Evolutionary conservation across 2,329 filamentous ascomycete species (phyloP).

Genomic region (Xylaria sp.): DNA sequence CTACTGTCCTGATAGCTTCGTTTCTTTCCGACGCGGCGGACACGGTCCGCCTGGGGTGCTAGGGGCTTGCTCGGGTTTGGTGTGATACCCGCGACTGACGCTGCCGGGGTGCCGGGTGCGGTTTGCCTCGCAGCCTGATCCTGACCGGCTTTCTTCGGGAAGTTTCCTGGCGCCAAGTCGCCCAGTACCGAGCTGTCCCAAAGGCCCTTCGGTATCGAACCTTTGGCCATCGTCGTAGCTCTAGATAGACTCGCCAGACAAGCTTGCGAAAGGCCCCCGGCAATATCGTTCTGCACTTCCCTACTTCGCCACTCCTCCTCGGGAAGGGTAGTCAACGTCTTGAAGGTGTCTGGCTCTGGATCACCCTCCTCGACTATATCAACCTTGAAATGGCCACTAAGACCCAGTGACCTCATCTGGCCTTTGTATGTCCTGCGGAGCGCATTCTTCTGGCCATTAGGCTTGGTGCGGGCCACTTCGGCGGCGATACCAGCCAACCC

Average conservation of each 20-base stretch:
- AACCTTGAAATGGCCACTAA: slow-evolving; percentile 65
- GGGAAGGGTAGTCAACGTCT: slow-evolving; percentile 53
- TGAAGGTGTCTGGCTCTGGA: slow-evolving; percentile 54
- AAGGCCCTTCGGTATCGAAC: slow-evolving; percentile 54
- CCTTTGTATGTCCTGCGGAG: slow-evolving; percentile 70
- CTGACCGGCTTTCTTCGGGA: slow-evolving; percentile 43
- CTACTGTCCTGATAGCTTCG: slow-evolving; percentile 74
- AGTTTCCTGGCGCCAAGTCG: slow-evolving; percentile 51
- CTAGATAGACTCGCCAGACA: slow-evolving; percentile 49
- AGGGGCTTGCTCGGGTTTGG: slow-evolving; percentile 37
- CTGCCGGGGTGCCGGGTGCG: slow-evolving; percentile 56
- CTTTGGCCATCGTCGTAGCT: slow-evolving; percentile 61
- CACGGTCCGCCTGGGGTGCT: slow-evolving; percentile 54
- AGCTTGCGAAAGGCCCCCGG: slow-evolving; percentile 52
- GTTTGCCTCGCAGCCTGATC: slow-evolving; percentile 50
- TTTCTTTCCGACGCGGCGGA: slow-evolving; percentile 71
- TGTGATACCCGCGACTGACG: slow-evolving; percentile 36
- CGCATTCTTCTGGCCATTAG: slow-evolving; percentile 68
- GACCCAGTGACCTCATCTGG: slow-evolving; percentile 65
- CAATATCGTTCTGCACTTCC: slow-evolving; percentile 57
- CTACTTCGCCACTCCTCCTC: slow-evolving; percentile 61
- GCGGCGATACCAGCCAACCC: slow-evolving; percentile 58
- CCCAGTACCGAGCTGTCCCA: slow-evolving; percentile 64
- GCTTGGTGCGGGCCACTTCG: slow-evolving; percentile 64
- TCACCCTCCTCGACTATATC: slow-evolving; percentile 61